Evolutionary conservation across 2,329 filamentous ascomycete genomes (phyloP).

Genomic region (Phialocephala subalpina): DNA sequence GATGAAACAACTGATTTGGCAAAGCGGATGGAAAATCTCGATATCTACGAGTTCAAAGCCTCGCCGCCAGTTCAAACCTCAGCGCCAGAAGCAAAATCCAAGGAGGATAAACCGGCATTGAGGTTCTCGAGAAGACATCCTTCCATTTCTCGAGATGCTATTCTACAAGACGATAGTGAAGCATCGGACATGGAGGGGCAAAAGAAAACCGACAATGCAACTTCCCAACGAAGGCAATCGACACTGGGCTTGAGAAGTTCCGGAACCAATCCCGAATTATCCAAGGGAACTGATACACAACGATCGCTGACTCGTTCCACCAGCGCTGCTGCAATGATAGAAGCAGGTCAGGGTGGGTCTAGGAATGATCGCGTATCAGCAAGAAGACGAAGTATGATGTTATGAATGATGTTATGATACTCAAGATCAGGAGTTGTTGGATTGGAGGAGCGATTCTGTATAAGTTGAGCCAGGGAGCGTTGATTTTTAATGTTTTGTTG

Average conservation of each 20-base stretch:
- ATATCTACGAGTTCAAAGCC: conserved; percentile 42
- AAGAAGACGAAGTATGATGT: conserved; percentile 46
- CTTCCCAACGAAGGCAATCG: conserved; percentile 40
- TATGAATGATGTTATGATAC: conserved; percentile 41
- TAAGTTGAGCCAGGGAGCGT: conserved; percentile 18
- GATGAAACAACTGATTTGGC: conserved; percentile 28
- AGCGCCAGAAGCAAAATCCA: conserved; percentile 15
- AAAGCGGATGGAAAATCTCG: conserved; percentile 36
- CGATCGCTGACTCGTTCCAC: conserved; percentile 33
- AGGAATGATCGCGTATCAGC: conserved; percentile 41
- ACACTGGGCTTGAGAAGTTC: conserved; percentile 35
- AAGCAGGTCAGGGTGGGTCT: conserved; percentile 25
- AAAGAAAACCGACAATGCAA: conserved; percentile 24
- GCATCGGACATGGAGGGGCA: conserved; percentile 36
- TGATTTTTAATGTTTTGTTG: conserved; percentile 16
- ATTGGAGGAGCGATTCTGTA: conserved; percentile 35
- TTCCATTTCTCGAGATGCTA: conserved; percentile 27
- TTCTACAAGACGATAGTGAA: conserved; percentile 33
- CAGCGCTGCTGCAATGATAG: conserved; percentile 29
- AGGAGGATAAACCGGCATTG: conserved; percentile 29
- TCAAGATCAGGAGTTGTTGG: conserved; percentile 22
- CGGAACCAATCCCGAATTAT: conserved; percentile 23
- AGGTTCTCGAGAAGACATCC: conserved; percentile 38
- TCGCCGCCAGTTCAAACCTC: conserved; percentile 32
- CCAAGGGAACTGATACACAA: conserved; percentile 29